phyloP scores from a whole-genome alignment of 257 asterid species.

The Penstemon newberryi region DNA sequence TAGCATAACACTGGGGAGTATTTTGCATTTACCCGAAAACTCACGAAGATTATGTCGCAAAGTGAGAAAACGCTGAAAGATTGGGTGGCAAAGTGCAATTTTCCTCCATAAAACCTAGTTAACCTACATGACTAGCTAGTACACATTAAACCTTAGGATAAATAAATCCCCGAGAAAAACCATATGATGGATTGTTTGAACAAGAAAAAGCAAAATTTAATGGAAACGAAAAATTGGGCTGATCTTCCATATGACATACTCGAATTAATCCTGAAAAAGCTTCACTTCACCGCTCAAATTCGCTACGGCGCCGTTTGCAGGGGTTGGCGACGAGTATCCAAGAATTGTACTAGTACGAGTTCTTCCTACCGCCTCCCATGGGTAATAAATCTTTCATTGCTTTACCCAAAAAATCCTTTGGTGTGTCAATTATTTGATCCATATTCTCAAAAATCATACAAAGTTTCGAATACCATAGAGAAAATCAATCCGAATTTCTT shows the following conservation, averaged over 20 bases:
- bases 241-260: not conserved
- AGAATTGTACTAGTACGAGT: not conserved
- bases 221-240: not conserved
- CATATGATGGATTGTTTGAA: too few species aligned
- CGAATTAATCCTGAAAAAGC: not conserved
- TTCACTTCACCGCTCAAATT: not conserved
- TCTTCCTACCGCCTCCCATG: not conserved
- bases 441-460: not conserved
- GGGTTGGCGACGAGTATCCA: not conserved
- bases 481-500: not conserved
- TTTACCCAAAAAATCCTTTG: not conserved
- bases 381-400: not conserved
- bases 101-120: too few species aligned
- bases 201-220: too few species aligned
- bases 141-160: too few species aligned
- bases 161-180: too few species aligned
- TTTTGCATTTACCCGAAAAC: too few species aligned
- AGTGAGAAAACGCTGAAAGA: too few species aligned
- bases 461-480: not conserved
- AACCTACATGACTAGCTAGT: too few species aligned
- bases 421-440: slow-evolving; percentile 7
- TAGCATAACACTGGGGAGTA: too few species aligned
- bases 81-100: too few species aligned
- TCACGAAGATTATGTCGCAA: too few species aligned
- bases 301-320: not conserved